Conservation (phyloP, 768 basidiomycete species). For the Crucibulum laeve region DNA sequence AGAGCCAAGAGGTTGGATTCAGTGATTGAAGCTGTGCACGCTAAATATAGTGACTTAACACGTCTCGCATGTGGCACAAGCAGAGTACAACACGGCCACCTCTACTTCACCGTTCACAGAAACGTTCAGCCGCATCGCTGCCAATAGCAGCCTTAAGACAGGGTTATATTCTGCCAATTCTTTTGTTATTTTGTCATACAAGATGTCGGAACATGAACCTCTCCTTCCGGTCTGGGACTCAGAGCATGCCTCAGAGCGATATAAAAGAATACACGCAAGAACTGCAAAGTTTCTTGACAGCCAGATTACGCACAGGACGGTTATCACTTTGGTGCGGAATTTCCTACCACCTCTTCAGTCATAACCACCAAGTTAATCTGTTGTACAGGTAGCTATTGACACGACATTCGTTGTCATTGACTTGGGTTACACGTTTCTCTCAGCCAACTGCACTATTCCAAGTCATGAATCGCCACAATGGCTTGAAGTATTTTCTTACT, state of each 20-base stretch:
- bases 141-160: too few relatives aligned
- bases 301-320: not conserved
- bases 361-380: not conserved
- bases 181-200: too few relatives aligned
- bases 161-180: too few relatives aligned
- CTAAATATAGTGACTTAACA: too few relatives aligned
- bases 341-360: not conserved
- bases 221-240: not conserved
- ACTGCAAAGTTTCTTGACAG: slow-evolving; percentile 6
- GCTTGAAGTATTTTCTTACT: slow-evolving; percentile 56
- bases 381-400: slow-evolving; percentile 57
- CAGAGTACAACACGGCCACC: too few relatives aligned
- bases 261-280: not conserved
- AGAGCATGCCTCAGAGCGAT: not conserved
- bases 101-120: too few relatives aligned
- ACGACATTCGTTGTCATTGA: slow-evolving; percentile 69
- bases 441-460: slow-evolving; percentile 40
- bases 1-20: too few relatives aligned
- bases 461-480: slow-evolving; percentile 46
- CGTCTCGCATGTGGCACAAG: too few relatives aligned
- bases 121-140: too few relatives aligned
- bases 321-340: slow-evolving; percentile 8
- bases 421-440: slow-evolving; percentile 63
- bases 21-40: too few relatives aligned
- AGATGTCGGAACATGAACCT: not conserved